Conservation (phyloP, 106 monocot species). For the Allium cepa region DNA sequence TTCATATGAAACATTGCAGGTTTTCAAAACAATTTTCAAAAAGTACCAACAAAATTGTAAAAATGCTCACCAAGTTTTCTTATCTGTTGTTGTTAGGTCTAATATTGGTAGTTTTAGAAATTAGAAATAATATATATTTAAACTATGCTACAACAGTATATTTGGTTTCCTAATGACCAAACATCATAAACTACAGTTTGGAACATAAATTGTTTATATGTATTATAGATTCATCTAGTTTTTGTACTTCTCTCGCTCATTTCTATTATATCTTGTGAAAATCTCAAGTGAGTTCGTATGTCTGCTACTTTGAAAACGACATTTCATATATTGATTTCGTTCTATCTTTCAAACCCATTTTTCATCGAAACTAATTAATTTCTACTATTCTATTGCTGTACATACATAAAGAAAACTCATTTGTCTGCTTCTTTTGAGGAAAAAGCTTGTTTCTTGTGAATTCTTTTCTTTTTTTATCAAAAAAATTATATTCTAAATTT, state of each 20-base stretch:
- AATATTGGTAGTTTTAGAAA: no score
- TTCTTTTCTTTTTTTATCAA: not conserved
- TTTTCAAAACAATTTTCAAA: no score
- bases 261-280: conserved; percentile 6
- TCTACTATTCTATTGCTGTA: not conserved
- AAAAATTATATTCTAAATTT: not conserved
- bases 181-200: no score
- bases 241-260: not conserved
- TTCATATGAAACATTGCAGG: no score
- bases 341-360: not conserved
- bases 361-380: not conserved
- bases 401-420: conserved; percentile 3
- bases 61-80: no score
- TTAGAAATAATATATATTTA: no score
- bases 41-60: no score
- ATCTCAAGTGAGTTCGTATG: conserved; percentile 6
- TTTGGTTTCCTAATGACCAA: no score
- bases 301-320: conserved; percentile 7
- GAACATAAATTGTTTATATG: not conserved
- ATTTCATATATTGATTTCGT: conserved; percentile 5
- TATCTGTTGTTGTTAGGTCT: no score
- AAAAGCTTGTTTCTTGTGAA: not conserved
- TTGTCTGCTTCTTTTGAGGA: not conserved
- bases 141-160: no score
- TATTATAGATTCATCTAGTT: not conserved